Conservation (phyloP, 257 asterid species). For the Ilex aquifolium region DNA sequence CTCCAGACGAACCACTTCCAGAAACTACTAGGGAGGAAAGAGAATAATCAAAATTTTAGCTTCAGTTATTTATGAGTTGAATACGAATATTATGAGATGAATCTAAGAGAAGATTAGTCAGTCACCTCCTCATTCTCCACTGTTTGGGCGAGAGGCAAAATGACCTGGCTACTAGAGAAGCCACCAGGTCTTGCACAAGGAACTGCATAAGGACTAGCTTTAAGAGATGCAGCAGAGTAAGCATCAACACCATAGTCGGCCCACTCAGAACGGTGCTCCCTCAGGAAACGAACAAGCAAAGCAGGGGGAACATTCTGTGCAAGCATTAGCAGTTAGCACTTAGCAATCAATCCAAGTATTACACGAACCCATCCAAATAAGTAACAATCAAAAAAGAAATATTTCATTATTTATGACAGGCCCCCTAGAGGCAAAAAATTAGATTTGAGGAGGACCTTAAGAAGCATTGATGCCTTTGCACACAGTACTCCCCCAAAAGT, state of each 20-base stretch:
- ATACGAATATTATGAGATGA: neutral
- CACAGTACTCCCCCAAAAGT: constrained; percentile 86
- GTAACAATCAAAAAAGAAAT: too few species aligned
- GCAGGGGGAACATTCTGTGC: constrained; percentile 83
- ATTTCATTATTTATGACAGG: too few species aligned
- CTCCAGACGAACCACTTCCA: constrained; percentile 88
- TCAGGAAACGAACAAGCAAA: constrained; percentile 68
- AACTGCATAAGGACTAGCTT: constrained; percentile 56
- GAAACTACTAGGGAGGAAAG: constrained; percentile 34
- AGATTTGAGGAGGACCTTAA: constrained; percentile 45
- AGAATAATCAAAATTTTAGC: neutral
- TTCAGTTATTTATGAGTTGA: too few species aligned
- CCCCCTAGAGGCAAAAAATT: too few species aligned
- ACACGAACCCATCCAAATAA: too few species aligned
- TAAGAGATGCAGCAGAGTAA: constrained; percentile 78
- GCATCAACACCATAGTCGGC: constrained; percentile 79
- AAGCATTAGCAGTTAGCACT: neutral
- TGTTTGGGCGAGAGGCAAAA: constrained; percentile 75
- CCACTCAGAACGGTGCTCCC: constrained; percentile 95
- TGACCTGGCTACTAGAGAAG: constrained; percentile 67
- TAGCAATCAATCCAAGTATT: too few species aligned
- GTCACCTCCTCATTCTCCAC: constrained; percentile 83
- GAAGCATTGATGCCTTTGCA: constrained; percentile 96
- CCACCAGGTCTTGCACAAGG: constrained; percentile 70
- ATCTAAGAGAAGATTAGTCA: neutral